Base-by-base conservation (phyloP, 768 basidiomycete genomes). In the Rhodotorula sphaerocarpa region DNA sequence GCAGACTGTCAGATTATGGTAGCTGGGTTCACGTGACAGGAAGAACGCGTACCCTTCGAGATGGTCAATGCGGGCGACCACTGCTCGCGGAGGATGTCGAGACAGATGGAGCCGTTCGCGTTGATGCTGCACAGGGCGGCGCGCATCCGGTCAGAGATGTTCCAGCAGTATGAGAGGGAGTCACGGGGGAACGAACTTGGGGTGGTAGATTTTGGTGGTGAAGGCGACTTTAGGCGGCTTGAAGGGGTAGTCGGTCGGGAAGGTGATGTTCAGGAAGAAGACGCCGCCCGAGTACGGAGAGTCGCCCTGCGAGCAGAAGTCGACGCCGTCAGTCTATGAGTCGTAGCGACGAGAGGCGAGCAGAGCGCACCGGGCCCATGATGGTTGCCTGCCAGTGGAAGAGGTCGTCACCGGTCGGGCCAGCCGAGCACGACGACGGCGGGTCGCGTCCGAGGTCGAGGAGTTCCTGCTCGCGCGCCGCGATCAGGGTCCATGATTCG, bases 201-300 rank as follows among this genome's bases (percentile, higher is more conserved):
- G 93, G 78, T 97, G 93, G 77, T 96, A 97, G 73, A 96, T 96
- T 87, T 95, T 96, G 75, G 95, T 97, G 70, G 90, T 93, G 78
- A 99, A 99, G 80, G 86, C 86, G 79, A 99, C 90, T 83, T 99
- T 99, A 78, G 95, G 95, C 46, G 95, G 95, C 79, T 97, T 96
- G 86, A 97, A 97, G 30, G 95, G 95, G 80, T 99, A 99, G 77
- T 99, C 93, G 77, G 87, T 89, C 50, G 90, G 89, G 82, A 91
- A 91, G 47, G 81, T 83, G 76, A 93, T 91, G 52, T 86, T 85
- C 50, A 92, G 84, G 87, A 97, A 97, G 81, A 99, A 99, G 59
- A 99, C 95, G 75, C 95, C 95, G 73, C 95, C 95, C 36, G 93
- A 85, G 75, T 99, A 99, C 33, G 95, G 95, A 72, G 91, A 95